These are phyloP conservation scores for Suillus ampliporus DNA, from an alignment of 768 basidiomycete species.

Conservation along the genomic window DNA sequence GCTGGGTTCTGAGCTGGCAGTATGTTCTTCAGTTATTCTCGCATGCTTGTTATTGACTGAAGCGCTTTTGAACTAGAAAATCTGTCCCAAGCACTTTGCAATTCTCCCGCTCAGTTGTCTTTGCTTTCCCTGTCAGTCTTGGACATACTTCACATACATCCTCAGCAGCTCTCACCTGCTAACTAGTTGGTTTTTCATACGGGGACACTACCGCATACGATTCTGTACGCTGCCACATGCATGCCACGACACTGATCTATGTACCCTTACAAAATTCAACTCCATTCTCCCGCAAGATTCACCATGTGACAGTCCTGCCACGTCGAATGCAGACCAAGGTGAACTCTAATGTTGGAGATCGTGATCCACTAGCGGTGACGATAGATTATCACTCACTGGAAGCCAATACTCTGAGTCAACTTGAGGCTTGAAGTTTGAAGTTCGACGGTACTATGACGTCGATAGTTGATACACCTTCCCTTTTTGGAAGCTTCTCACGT, in stretches of 20 bases:
- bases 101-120: neutral
- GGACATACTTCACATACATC: neutral
- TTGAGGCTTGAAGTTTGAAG: no score
- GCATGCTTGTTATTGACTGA: neutral
- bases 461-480: neutral
- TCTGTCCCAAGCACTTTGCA: neutral
- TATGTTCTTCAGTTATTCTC: neutral
- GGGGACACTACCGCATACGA: neutral
- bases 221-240: neutral
- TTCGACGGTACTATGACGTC: no score
- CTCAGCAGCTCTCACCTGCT: neutral
- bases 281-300: no score
- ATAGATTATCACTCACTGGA: no score
- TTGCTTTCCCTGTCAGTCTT: neutral
- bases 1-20: neutral
- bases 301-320: neutral
- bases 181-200: neutral
- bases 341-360: neutral
- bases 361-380: neutral
- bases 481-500: neutral
- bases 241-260: neutral
- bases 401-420: no score
- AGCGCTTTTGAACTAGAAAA: neutral
- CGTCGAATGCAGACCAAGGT: neutral
- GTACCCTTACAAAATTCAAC: neutral